Evolutionary conservation across 2,329 filamentous ascomycete genomes (phyloP), one percentile per base, ranked within the genome.

Genomic region (Sporothrix phasma): DNA sequence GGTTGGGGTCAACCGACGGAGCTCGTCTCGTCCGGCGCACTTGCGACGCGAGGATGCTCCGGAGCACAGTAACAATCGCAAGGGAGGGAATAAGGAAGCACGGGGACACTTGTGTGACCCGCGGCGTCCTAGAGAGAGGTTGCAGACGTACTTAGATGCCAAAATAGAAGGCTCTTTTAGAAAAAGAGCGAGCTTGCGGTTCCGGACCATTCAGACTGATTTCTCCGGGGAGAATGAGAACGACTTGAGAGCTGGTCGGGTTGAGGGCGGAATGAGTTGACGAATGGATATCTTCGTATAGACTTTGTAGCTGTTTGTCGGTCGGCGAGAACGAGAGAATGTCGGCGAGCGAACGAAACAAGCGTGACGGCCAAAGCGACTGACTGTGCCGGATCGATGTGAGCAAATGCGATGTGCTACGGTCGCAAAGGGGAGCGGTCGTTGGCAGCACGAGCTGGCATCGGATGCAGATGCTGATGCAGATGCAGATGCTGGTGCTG

Each of bases 191-290:
- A 34, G 46, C 54, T 61, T 63, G 60, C 39, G 56, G 54, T 60
- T 65, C 60, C 45, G 46, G 65, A 26, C 43, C 65, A 66, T 66
- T 45, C 65, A 66, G 65, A 63, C 60, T 39, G 53, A 47, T 51
- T 63, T 56, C 29, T 19, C n/a, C 5, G 2, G 17, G 7, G 31
- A 29, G 37, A 49, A 60, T 39, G 37, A 22, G 37, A 34, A 22
- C 26, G 46, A 45, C 19, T 45, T 43, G 34, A 17, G 37, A 19
- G 10, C 7, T 19, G 2, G 13, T 54, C 7, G 22, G 39, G 13
- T 43, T 19, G 17, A 26, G 47, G 29, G 13, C 11, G 62, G 29
- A 10, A 1, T 13, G 37, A 8, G 26, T 24, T 45, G 31, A 46
- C 7, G 8, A 41, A 19, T 41, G 54, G 10, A 19, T 24, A 6